Base-by-base conservation (phyloP, 768 basidiomycete genomes). In the Leccinellum rugosiceps region DNA sequence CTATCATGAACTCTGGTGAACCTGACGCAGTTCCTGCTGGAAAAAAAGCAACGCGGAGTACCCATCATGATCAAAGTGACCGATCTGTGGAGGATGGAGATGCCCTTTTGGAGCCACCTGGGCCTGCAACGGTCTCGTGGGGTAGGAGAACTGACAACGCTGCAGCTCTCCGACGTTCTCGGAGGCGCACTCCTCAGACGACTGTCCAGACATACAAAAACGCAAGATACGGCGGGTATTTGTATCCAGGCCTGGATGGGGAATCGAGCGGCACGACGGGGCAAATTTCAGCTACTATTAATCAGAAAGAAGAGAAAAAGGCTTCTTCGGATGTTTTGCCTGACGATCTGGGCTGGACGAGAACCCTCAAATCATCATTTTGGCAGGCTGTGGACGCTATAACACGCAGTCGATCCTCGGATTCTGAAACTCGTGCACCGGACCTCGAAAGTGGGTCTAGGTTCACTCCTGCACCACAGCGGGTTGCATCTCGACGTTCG, bases 341-440 rank as follows among this genome's bases (percentile, higher is more conserved):
- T 3, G 75, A 65, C 26, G 23, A 53, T 15, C 48, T 74, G 7
- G 68, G 75, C 23, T 82, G 81, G 81, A 75, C 76, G 10, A 62
- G 70, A 17, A 72, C 75, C 23, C 50, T 82, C 61, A 76, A 68
- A 56, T 75, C 76, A 17, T 78, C 78, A 34, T 65, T 84, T 11
- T 75, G 78, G 52, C 75, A 75, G 53, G 81, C 80, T 6, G 76
- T 84, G 62, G 80, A 78, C 61, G 72, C 77, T 2, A 78, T 84
- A 50, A 76, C 80, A 41, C 73, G 77, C n/a, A 77, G 68, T 59
- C 61, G 80, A 26, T 61, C 74, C n/a, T 34, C 57, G 19, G 68
- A 56, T 19, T 8, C 26, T 43, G 58, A 51, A 23, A 23, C 45
- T 10, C 31, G 30, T n/a, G 21, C 9, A 28, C 21, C 8, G 13